Evolutionary conservation across 768 basidiomycete species (phyloP).

Genomic region (Leccinum pellstonianum): DNA sequence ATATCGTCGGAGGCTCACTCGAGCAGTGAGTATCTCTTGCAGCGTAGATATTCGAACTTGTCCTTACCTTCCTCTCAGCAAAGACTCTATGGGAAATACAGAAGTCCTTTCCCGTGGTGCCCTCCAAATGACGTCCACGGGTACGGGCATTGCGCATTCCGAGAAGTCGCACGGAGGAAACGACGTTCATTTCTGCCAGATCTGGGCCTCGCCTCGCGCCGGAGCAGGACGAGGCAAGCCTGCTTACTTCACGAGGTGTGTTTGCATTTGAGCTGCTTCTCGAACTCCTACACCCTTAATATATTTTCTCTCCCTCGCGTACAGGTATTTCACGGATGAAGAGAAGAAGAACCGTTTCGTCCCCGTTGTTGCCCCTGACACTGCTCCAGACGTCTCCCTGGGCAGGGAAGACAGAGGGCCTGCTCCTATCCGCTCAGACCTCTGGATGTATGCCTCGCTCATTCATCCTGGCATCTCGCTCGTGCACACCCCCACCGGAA

Average conservation of each 20-base stretch:
- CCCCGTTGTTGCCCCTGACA: conserved; percentile 73
- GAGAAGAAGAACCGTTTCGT: conserved; percentile 76
- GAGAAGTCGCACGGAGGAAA: conserved; percentile 54
- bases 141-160: conserved; percentile 87
- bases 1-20: conserved; percentile 74
- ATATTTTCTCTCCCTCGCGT: neutral
- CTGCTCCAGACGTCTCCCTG: conserved; percentile 52
- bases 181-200: conserved; percentile 63
- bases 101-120: conserved; percentile 89
- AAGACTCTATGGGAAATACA: conserved; percentile 89
- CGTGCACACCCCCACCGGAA: conserved; percentile 44
- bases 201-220: conserved; percentile 57
- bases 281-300: neutral
- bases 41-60: neutral
- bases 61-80: conserved; percentile 40
- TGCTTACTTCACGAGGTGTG: conserved; percentile 77
- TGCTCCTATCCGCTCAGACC: conserved; percentile 70
- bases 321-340: conserved; percentile 72
- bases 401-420: conserved; percentile 73
- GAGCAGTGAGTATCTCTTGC: conserved; percentile 60
- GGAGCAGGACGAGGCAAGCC: conserved; percentile 42
- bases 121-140: conserved; percentile 88
- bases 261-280: neutral
- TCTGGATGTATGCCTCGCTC: conserved; percentile 75
- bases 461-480: conserved; percentile 57